Conservation (phyloP, 208 protist species). For the Acanthamoeba lugdunensis region DNA sequence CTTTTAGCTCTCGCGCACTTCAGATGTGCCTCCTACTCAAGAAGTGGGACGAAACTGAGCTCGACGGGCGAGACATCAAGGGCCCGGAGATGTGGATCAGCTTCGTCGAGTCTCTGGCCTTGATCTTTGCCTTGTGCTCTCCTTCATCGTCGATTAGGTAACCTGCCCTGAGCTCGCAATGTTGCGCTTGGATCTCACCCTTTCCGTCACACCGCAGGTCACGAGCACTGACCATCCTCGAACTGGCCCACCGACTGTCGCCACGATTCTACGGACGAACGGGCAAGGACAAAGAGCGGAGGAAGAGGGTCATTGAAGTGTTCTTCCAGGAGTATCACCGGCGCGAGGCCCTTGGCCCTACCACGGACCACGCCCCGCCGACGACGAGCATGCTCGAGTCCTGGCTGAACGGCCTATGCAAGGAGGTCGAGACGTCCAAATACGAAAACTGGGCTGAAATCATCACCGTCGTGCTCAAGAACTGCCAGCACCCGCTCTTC, state of each 20-base stretch:
- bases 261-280: slow-evolving; percentile 58
- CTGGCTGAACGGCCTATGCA: slow-evolving; percentile 48
- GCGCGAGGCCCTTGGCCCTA: slow-evolving; percentile 1
- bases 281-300: slow-evolving; percentile 69
- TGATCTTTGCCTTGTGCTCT: slow-evolving; percentile 54
- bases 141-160: slow-evolving; percentile 66
- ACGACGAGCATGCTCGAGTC: slow-evolving; percentile 12
- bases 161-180: neutral
- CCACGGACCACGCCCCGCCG: neutral
- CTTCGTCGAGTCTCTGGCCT: slow-evolving; percentile 52
- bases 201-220: neutral
- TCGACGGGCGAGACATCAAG: slow-evolving; percentile 58
- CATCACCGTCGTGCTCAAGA: slow-evolving; percentile 3
- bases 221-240: slow-evolving; percentile 59
- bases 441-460: slow-evolving; percentile 33
- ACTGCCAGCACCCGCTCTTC: slow-evolving; percentile 59
- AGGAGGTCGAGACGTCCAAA: slow-evolving; percentile 33
- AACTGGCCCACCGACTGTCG: slow-evolving; percentile 25
- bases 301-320: slow-evolving; percentile 66
- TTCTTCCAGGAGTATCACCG: slow-evolving; percentile 64
- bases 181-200: neutral
- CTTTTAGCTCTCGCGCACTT: neutral
- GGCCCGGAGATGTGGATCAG: slow-evolving; percentile 70
- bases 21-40: slow-evolving; percentile 18
- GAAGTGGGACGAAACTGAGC: slow-evolving; percentile 50